These are phyloP conservation scores for Rhodomyrtus tomentosa DNA, from an alignment of 345 rosid genomes.

Conservation along the genomic window DNA sequence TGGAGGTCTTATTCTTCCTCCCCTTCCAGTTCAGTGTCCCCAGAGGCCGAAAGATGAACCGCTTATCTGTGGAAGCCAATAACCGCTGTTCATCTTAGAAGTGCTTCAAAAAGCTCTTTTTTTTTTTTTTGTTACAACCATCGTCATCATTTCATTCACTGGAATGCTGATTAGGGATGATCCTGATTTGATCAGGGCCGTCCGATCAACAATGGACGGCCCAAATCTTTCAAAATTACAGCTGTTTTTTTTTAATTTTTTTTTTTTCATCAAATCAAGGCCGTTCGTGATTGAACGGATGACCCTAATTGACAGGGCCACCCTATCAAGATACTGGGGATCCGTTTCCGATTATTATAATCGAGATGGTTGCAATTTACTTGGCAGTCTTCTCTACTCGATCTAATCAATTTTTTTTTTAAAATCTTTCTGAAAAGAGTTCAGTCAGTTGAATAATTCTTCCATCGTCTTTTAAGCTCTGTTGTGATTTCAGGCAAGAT, in stretches of 20 bases:
- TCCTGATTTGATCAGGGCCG: no score
- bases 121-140: neutral
- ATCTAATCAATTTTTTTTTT: neutral
- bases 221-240: no score
- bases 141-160: neutral
- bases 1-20: conserved; percentile 4
- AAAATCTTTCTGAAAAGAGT: neutral
- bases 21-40: neutral
- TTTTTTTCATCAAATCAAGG: no score
- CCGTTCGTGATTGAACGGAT: no score
- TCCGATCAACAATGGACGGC: no score
- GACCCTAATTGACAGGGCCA: no score
- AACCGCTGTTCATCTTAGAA: neutral
- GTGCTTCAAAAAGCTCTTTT: neutral
- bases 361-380: neutral
- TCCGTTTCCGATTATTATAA: no score
- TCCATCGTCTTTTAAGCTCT: neutral
- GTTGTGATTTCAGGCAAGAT: neutral
- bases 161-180: neutral
- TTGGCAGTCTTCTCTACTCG: neutral
- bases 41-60: conserved; percentile 11
- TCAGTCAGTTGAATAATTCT: neutral
- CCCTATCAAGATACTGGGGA: no score
- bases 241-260: no score
- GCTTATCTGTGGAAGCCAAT: neutral